Conservation (phyloP, 345 rosid species). For the Brassica juncea region DNA sequence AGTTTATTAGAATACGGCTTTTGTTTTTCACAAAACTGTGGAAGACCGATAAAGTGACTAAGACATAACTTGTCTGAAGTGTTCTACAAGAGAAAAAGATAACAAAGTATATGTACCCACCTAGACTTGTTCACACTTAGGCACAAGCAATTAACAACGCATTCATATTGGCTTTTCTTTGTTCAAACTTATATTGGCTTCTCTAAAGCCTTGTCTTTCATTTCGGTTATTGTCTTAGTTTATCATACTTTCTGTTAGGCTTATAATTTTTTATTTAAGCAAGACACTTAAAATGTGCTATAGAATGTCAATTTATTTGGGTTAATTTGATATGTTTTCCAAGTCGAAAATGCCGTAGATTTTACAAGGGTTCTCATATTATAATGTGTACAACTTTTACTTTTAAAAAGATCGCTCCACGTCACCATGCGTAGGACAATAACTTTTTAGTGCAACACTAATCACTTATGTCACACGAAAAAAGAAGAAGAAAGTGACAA, state of each 20-base stretch:
- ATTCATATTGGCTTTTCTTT: neutral
- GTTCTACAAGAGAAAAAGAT: slow-evolving; percentile 40
- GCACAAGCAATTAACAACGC: neutral
- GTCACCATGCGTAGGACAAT: slow-evolving; percentile 40
- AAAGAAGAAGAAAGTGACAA: slow-evolving; percentile 24
- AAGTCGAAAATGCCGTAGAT: neutral
- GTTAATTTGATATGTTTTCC: neutral
- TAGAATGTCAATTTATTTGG: neutral
- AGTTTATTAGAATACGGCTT: slow-evolving; percentile 7
- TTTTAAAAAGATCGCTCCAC: slow-evolving; percentile 7
- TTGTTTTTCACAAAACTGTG: slow-evolving; percentile 4
- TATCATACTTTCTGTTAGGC: neutral
- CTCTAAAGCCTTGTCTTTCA: neutral
- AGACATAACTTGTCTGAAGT: slow-evolving; percentile 20
- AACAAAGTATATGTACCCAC: slow-evolving; percentile 55
- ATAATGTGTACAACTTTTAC: slow-evolving; percentile 23
- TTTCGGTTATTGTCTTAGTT: neutral
- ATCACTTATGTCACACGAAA: slow-evolving; percentile 20
- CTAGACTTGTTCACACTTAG: slow-evolving; percentile 35
- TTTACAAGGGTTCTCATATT: neutral
- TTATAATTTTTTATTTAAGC: neutral
- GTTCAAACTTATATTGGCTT: neutral
- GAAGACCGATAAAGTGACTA: slow-evolving; percentile 56
- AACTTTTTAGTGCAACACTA: slow-evolving; percentile 27
- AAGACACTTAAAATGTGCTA: neutral